Evolutionary conservation across 2,329 filamentous ascomycete genomes (phyloP).

Genomic region (Fusarium dimerum): DNA sequence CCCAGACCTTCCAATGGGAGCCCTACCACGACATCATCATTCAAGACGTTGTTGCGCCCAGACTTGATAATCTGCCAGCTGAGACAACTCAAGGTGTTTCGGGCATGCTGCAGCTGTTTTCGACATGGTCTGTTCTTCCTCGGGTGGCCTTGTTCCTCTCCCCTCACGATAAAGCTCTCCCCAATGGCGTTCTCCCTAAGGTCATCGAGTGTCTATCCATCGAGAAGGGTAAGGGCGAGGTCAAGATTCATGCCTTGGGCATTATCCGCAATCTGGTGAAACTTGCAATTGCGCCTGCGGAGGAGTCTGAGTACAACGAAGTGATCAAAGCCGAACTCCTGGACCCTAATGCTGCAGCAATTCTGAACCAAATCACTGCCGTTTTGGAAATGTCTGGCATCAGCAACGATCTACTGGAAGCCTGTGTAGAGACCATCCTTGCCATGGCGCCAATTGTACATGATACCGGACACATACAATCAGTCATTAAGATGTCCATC

Average conservation of each 20-base stretch:
- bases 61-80: conserved; percentile 73
- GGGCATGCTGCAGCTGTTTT: conserved; percentile 76
- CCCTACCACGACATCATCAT: conserved; percentile 72
- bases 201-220: conserved; percentile 72
- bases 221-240: conserved; percentile 78
- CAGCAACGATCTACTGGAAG: conserved; percentile 74
- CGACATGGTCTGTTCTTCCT: conserved; percentile 73
- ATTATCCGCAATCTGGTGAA: conserved; percentile 72
- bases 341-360: conserved; percentile 56
- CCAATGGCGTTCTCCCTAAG: conserved; percentile 66
- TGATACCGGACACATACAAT: conserved; percentile 68
- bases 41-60: conserved; percentile 72
- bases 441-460: conserved; percentile 71
- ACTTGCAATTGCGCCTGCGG: conserved; percentile 55
- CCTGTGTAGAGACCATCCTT: conserved; percentile 78
- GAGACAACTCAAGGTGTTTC: conserved; percentile 92
- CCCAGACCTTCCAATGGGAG: conserved; percentile 69
- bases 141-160: conserved; percentile 68
- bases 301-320: conserved; percentile 58
- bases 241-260: conserved; percentile 78
- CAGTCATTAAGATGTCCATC: conserved; percentile 76
- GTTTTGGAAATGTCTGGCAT: conserved; percentile 63
- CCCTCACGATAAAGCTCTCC: conserved; percentile 41
- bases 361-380: conserved; percentile 67
- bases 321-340: conserved; percentile 58